phyloP scores from a whole-genome alignment of 1,139 yeast species.

The Suhomyces terraborum region DNA sequence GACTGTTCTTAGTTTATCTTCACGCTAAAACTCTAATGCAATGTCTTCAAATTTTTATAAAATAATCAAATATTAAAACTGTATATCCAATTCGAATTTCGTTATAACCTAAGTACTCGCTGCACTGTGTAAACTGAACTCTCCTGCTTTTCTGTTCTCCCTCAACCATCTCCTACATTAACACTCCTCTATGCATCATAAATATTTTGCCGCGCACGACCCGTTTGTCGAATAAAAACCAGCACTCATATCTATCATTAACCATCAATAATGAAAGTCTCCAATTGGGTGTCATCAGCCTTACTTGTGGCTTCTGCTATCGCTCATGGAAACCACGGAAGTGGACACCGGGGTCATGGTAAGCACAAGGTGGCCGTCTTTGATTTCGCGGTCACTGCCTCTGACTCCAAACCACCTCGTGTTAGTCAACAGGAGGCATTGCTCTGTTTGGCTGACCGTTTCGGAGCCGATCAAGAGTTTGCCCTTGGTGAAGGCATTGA shows the following conservation, averaged over 20 bases:
- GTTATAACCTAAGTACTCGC: too few species aligned
- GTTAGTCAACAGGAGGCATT: conserved; percentile 26
- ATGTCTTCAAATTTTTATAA: too few species aligned
- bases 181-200: too few species aligned
- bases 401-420: conserved; percentile 9
- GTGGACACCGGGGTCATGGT: background rate
- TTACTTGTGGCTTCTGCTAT: conserved; percentile 8
- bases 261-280: conserved; percentile 10
- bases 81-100: too few species aligned
- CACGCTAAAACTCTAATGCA: too few species aligned
- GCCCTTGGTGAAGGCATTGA: conserved; percentile 30
- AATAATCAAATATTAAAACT: too few species aligned
- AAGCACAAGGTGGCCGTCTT: conserved; percentile 20
- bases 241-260: background rate
- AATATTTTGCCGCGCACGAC: conserved; percentile 20
- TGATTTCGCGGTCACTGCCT: conserved; percentile 20
- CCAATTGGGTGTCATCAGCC: conserved; percentile 12
- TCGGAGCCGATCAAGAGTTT: conserved; percentile 39
- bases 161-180: too few species aligned
- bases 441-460: conserved; percentile 43
- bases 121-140: too few species aligned
- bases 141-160: too few species aligned
- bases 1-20: too few species aligned
- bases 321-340: conserved; percentile 5
- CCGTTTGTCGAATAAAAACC: conserved; percentile 10